Evolutionary conservation across 2,329 filamentous ascomycete genomes (phyloP), one percentile per base, ranked within the genome.

Genomic region (Trichoderma gracile): DNA sequence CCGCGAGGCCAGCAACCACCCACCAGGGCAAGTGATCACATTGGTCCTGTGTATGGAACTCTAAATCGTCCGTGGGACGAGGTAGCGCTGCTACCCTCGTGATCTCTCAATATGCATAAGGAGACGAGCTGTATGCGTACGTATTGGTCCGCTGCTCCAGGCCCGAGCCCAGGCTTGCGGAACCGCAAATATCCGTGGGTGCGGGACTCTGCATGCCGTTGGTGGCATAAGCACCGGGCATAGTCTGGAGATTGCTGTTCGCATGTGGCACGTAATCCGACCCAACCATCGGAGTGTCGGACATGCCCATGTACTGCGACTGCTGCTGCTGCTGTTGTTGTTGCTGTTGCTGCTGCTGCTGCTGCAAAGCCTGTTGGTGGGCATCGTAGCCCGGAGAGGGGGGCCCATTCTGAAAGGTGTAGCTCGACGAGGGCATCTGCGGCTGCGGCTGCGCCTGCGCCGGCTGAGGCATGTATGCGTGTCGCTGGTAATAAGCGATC

Each of bases 401-500:
- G n/a, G 57, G 63, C 23, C 59, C 53, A 30, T 66, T 63, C 19
- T 66, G 64, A 49, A 64, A 66, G 9, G 30, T 47, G 30, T 63
- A 66, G 17, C 56, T 52, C 49, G 60, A 42, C 21, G 65, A 67
- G 6, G 61, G 57, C 64, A 69, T 68, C 7, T 57, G 64, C 46
- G 64, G 53, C 60, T 66, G 64, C 2, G 57, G 67, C 7, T 57
- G 64, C 46, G 64, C 46, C 60, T 66, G 64, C 2, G 57, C 25
- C 30, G 63, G 63, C 64, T 63, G 59, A n/a, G 64, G 54, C 52
- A 66, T 57, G 38, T 73, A 74, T 5, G 73, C 72, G 27, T 74
- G 73, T 6, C 77, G 73, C 49, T 78, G 77, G 8, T 77, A 69
- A 61, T 77, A 78, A 14, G 72, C 71, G 2, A 75, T 75, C 42